Evolutionary conservation across 257 asterid genomes (phyloP).

Genomic region (Solanum piurae): DNA sequence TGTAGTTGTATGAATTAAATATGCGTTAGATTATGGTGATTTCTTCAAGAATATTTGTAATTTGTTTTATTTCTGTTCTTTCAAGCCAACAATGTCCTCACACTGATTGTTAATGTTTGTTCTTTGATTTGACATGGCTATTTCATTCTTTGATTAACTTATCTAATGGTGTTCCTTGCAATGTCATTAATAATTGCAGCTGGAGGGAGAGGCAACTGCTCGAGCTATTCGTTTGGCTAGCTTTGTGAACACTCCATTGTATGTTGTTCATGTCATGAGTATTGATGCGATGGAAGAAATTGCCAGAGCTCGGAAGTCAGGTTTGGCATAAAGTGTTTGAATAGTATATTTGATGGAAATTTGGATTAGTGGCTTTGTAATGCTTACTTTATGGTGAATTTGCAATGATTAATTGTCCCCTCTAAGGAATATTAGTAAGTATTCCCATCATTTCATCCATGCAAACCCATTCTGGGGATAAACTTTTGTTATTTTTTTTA

Average conservation of each 20-base stretch:
- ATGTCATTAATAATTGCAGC: slow-evolving; percentile 27
- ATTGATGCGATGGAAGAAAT: slow-evolving; percentile 96
- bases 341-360: not conserved
- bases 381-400: not conserved
- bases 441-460: not conserved
- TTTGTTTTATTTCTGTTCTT: not conserved
- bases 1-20: not conserved
- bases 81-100: not conserved
- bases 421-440: not conserved
- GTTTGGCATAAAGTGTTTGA: slow-evolving; percentile 17
- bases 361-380: not conserved
- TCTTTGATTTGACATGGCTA: not conserved
- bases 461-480: not conserved
- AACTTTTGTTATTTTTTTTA: not conserved
- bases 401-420: not conserved
- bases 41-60: not conserved
- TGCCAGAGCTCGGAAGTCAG: slow-evolving; percentile 92
- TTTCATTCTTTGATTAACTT: not conserved
- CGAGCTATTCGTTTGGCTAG: slow-evolving; percentile 91
- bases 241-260: slow-evolving; percentile 86
- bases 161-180: not conserved
- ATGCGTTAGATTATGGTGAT: not conserved
- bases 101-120: not conserved
- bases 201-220: slow-evolving; percentile 95
- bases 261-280: slow-evolving; percentile 98